phyloP scores from a whole-genome alignment of 2,329 filamentous ascomycete genomes.

The Sclerotiophoma versabilis region DNA sequence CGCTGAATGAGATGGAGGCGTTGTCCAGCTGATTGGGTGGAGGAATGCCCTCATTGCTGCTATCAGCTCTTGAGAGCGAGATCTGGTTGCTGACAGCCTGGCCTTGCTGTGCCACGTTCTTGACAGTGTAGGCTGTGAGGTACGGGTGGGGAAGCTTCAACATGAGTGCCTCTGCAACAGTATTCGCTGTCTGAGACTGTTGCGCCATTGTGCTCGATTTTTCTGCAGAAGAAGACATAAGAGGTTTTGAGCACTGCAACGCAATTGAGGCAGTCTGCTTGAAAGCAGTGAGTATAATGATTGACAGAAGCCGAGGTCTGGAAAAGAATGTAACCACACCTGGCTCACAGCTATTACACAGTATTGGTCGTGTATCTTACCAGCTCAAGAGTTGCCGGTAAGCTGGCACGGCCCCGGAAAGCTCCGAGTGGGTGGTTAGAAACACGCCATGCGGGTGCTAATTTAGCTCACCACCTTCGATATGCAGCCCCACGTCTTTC shows the following conservation, averaged over 20 bases:
- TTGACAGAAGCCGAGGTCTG: constrained; percentile 36
- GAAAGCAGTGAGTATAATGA: constrained; percentile 3
- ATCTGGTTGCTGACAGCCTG: constrained; percentile 33
- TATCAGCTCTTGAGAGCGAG: constrained; percentile 25
- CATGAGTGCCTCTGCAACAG: constrained; percentile 32
- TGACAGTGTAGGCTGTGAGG: constrained; percentile 44
- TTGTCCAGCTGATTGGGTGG: constrained; percentile 40
- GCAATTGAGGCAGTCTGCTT: constrained; percentile 16
- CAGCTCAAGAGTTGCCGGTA: constrained; percentile 14
- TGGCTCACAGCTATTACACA: constrained; percentile 27
- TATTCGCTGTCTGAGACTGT: constrained; percentile 21
- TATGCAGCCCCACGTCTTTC: constrained; percentile 27
- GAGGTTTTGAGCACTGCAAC: constrained; percentile 13
- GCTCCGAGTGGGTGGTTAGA: constrained; percentile 27
- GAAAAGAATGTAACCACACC: constrained; percentile 11
- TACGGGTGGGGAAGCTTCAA: constrained; percentile 49
- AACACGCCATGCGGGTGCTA: constrained; percentile 36
- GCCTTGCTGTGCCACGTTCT: constrained; percentile 29
- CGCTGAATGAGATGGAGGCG: constrained; percentile 38
- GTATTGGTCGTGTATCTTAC: constrained; percentile 35
- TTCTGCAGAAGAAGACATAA: neutral
- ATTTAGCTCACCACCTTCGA: constrained; percentile 17
- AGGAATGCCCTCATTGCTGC: constrained; percentile 27
- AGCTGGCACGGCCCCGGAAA: constrained; percentile 12
- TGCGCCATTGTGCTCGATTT: constrained; percentile 30